Conservation (phyloP, 2,329 filamentous ascomycete genomes). For the Colletotrichum australisinense region DNA sequence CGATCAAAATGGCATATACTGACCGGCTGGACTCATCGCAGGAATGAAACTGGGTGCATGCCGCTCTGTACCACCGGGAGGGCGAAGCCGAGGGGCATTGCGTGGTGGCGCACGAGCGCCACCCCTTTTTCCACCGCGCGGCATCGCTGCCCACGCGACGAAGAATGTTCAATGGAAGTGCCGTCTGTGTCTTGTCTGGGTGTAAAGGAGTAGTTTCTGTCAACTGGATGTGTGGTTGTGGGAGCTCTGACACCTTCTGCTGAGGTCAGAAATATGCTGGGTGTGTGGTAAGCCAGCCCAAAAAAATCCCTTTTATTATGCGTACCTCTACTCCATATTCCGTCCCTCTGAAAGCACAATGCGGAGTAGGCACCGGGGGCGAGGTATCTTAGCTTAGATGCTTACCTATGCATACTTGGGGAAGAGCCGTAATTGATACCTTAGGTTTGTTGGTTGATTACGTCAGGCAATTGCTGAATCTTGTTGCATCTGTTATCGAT, state of each 20-base stretch:
- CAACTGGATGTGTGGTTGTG: neutral
- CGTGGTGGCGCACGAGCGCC: conserved; percentile 19
- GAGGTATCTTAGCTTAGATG: too few species aligned
- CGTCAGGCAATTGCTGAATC: too few species aligned
- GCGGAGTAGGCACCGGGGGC: neutral
- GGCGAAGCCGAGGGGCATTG: conserved; percentile 10
- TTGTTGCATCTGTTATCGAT: too few species aligned
- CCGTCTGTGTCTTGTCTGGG: neutral
- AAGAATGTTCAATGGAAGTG: too few species aligned
- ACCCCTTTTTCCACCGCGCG: conserved; percentile 26
- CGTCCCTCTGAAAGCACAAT: neutral
- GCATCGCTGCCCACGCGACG: conserved; percentile 20
- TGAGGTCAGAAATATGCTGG: neutral
- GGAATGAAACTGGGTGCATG: neutral
- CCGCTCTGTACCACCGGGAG: neutral
- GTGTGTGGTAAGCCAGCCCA: neutral
- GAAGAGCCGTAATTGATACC: too few species aligned
- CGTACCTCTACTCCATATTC: too few species aligned
- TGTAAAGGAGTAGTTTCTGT: neutral
- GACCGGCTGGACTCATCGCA: conserved; percentile 2
- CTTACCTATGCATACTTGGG: too few species aligned
- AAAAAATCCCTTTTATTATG: neutral
- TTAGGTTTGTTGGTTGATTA: too few species aligned
- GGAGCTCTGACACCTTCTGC: neutral
- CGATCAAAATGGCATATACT: neutral